Conservation (phyloP, 2,329 filamentous ascomycete species). For the Claviceps purpurea region DNA sequence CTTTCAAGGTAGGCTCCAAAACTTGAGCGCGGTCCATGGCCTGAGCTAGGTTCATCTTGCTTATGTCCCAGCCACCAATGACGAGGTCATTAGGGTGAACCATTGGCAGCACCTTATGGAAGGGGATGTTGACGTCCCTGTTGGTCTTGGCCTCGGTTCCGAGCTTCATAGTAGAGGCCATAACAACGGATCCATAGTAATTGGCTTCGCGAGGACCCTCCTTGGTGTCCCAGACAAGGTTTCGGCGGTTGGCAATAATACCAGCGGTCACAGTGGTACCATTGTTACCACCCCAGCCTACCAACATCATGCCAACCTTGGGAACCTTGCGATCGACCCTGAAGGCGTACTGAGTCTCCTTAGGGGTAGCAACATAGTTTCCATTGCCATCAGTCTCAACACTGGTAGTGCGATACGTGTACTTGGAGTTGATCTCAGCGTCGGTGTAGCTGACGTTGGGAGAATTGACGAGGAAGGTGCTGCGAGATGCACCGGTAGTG, state of each 20-base stretch:
- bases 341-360: slow-evolving; percentile 90
- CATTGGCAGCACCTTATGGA: slow-evolving; percentile 90
- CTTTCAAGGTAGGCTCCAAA: slow-evolving; percentile 88
- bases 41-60: slow-evolving; percentile 71
- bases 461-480: slow-evolving; percentile 76
- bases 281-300: slow-evolving; percentile 97
- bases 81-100: slow-evolving; percentile 92
- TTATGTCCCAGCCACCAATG: slow-evolving; percentile 97
- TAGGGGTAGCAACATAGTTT: slow-evolving; percentile 70
- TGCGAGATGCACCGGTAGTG: slow-evolving; percentile 36
- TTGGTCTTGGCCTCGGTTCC: slow-evolving; percentile 73
- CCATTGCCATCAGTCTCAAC: slow-evolving; percentile 60
- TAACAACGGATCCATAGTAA: slow-evolving; percentile 96
- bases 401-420: slow-evolving; percentile 89
- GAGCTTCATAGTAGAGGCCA: slow-evolving; percentile 95
- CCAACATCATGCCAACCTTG: slow-evolving; percentile 93
- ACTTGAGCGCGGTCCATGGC: slow-evolving; percentile 95
- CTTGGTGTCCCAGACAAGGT: slow-evolving; percentile 83
- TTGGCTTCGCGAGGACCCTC: slow-evolving; percentile 77
- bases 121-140: slow-evolving; percentile 89
- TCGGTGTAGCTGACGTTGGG: slow-evolving; percentile 89
- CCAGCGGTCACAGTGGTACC: slow-evolving; percentile 93
- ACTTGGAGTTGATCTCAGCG: slow-evolving; percentile 78
- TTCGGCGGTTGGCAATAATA: slow-evolving; percentile 86
- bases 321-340: slow-evolving; percentile 89